Percentiles rank a stretch among this genome's conserved stretches.
These are phyloP conservation scores for Phyllosticta citriasiana DNA, from an alignment of 2,329 filamentous ascomycete species.

Conservation along the genomic window DNA sequence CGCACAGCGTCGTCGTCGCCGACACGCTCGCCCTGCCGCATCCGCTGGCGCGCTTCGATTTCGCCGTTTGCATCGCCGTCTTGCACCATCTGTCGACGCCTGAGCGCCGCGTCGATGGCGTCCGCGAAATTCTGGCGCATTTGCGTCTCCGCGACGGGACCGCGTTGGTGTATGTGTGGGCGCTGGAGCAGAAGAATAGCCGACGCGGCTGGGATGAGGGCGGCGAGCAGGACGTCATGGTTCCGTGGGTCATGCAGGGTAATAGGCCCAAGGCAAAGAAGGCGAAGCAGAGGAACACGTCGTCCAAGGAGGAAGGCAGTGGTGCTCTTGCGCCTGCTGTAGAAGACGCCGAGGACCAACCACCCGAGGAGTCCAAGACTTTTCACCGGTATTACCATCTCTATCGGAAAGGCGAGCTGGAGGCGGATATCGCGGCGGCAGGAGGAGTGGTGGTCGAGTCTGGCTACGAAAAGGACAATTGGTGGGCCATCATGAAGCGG, in stretches of 20 bases:
- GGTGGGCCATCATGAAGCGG: constrained; percentile 67
- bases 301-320: constrained; percentile 16
- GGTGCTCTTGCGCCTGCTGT: constrained; percentile 8
- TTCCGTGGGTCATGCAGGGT: constrained; percentile 73
- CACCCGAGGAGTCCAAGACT: constrained; percentile 35
- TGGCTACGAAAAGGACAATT: constrained; percentile 96
- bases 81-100: constrained; percentile 84
- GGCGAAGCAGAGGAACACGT: constrained; percentile 15
- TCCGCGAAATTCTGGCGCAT: constrained; percentile 59
- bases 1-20: constrained; percentile 63
- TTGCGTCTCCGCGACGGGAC: constrained; percentile 31
- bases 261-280: constrained; percentile 13
- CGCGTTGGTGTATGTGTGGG: constrained; percentile 86
- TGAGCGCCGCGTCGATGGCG: constrained; percentile 60
- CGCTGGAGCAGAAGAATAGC: constrained; percentile 79
- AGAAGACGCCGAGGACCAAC: constrained; percentile 12
- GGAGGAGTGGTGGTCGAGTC: constrained; percentile 67
- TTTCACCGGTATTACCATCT: constrained; percentile 93
- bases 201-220: constrained; percentile 81
- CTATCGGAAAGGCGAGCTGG: constrained; percentile 77
- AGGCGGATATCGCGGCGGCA: constrained; percentile 62
- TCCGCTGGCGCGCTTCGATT: constrained; percentile 58
- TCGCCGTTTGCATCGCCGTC: constrained; percentile 88
- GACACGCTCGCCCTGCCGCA: constrained; percentile 81
- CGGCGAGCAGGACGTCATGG: constrained; percentile 81